Evolutionary conservation across 768 basidiomycete species (phyloP).

Genomic region (Tylopilus intermedius): DNA sequence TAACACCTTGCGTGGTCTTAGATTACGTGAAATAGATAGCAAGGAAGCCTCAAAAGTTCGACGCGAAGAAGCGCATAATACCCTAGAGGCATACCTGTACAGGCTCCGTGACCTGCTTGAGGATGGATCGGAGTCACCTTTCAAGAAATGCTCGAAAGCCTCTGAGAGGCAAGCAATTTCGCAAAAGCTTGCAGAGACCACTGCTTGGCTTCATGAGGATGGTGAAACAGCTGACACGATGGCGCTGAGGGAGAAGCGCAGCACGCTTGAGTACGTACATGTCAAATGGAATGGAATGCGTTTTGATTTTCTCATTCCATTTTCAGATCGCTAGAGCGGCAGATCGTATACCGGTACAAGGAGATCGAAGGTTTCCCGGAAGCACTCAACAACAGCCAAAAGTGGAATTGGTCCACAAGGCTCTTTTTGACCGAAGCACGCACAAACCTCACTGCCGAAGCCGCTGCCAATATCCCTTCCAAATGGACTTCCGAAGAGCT

Average conservation of each 20-base stretch:
- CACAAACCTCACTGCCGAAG: slow-evolving; percentile 65
- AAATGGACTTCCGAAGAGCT: slow-evolving; percentile 89
- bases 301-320: slow-evolving; percentile 5
- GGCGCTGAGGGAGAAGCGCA: slow-evolving; percentile 70
- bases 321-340: slow-evolving; percentile 66
- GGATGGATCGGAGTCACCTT: slow-evolving; percentile 62
- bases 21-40: slow-evolving; percentile 72
- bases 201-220: slow-evolving; percentile 78
- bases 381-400: slow-evolving; percentile 75
- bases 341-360: slow-evolving; percentile 81
- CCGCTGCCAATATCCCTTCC: slow-evolving; percentile 53
- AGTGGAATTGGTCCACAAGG: slow-evolving; percentile 83
- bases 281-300: background rate
- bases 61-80: slow-evolving; percentile 87
- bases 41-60: slow-evolving; percentile 73
- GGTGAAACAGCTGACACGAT: slow-evolving; percentile 79
- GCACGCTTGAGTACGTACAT: slow-evolving; percentile 70
- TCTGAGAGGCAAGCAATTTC: slow-evolving; percentile 64
- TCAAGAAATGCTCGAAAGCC: slow-evolving; percentile 78
- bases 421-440: slow-evolving; percentile 83
- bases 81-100: slow-evolving; percentile 92
- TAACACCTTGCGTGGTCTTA: slow-evolving; percentile 28
- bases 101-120: slow-evolving; percentile 77
- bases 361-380: slow-evolving; percentile 85
- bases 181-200: slow-evolving; percentile 65